These are phyloP conservation scores for Leccinum variicolor DNA, from an alignment of 768 basidiomycete genomes.

Conservation along the genomic window DNA sequence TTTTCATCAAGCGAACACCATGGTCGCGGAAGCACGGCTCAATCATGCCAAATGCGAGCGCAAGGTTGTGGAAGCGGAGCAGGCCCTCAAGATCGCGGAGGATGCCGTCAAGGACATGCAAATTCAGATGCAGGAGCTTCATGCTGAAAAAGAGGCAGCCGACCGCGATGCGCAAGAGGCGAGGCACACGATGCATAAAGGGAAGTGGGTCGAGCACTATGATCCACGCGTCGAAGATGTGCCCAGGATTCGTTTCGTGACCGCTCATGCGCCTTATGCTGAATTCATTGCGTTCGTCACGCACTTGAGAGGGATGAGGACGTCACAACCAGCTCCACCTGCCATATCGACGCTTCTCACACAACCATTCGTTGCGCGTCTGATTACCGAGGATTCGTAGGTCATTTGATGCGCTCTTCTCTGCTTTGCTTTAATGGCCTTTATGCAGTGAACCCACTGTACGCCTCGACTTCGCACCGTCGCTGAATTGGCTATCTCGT, in stretches of 20 bases:
- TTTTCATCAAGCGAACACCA: conserved; percentile 91
- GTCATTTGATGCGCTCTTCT: conserved; percentile 32
- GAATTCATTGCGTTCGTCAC: conserved; percentile 78
- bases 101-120: conserved; percentile 85
- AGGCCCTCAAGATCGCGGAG: conserved; percentile 77
- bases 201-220: conserved; percentile 58
- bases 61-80: conserved; percentile 74
- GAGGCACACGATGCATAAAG: conserved; percentile 54
- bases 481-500: conserved; percentile 90
- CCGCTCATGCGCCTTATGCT: conserved; percentile 69
- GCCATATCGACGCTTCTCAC: conserved; percentile 70
- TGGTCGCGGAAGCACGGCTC: conserved; percentile 94
- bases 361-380: conserved; percentile 73
- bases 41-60: conserved; percentile 62
- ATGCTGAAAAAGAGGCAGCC: conserved; percentile 60
- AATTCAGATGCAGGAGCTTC: conserved; percentile 73
- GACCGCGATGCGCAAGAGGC: conserved; percentile 52
- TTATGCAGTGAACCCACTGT: conserved; percentile 76
- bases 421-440: conserved; percentile 7
- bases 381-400: conserved; percentile 82
- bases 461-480: conserved; percentile 90
- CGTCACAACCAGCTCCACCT: conserved; percentile 56
- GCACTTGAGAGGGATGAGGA: conserved; percentile 70
- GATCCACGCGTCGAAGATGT: conserved; percentile 26
- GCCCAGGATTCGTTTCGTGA: conserved; percentile 47